Base-by-base conservation (phyloP, 2,329 filamentous ascomycete species). In the Cytospora piceicola region DNA sequence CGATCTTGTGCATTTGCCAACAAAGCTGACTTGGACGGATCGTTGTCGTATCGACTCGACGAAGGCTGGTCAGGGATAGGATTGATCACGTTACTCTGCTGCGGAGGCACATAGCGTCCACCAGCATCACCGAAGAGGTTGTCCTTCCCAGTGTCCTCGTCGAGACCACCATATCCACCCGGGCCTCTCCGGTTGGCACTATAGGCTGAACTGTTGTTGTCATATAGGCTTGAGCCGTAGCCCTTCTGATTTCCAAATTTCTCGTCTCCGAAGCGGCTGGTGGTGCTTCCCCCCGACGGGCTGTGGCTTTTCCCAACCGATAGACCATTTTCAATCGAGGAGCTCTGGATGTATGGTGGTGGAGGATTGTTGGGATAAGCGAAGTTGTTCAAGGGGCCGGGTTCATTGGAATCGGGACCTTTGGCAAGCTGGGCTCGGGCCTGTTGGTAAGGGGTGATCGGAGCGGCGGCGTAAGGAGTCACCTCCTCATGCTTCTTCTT, bases 81-180 rank as follows among this genome's bases (percentile, higher is more conserved):
- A 6, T 32, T 24, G 42, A 29, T 56, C 15, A 34, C 5, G 20
- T 30, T 24, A 52, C 32, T 55, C 29, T 68, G 53, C 61, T 73
- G 71, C 24, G 58, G 54, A 51, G 66, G 51, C 24, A 39, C 59
- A 14, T 66, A 59, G 70, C 75, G 73, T 32, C 74, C 70, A 27
- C 70, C 68, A 32, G 72, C 74, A 17, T 74, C 74, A 3, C 74
- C 75, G 67, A 92, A 91, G 4, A 92, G 81, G 32, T 84, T 86
- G 69, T 88, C 83, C 66, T 77, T 77, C 63, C 88, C 85, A 6
- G 80, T 67, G 58, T 79, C 78, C 75, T 74, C 58, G 79, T 78
- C 85, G 64, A 89, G 77, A 8, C 86, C 86, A 42, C 88, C 87
- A 69, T 90, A 90, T 32, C 87, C 87, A 56, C 85, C 84, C 14